These are phyloP conservation scores for Mycena haematopus DNA, from an alignment of 768 basidiomycete species.

Conservation along the genomic window DNA sequence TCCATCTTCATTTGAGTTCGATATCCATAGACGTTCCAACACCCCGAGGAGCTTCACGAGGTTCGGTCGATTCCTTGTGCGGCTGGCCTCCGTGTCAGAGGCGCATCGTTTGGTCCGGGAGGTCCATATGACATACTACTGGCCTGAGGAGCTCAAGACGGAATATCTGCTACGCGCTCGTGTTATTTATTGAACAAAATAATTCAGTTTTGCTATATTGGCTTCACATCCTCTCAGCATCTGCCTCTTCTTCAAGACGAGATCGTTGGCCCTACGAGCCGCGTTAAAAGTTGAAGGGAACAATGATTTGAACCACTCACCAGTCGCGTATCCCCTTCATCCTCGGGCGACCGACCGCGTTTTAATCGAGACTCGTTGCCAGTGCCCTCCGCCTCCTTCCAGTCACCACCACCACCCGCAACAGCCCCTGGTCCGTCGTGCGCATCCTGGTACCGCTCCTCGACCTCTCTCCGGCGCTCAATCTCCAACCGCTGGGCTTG, in stretches of 20 bases:
- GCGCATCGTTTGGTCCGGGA: slow-evolving; percentile 72
- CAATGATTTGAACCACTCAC: slow-evolving; percentile 45
- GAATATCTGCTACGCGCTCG: slow-evolving; percentile 46
- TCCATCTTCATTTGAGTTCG: slow-evolving; percentile 1
- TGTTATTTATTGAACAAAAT: slow-evolving; percentile 31
- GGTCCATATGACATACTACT: slow-evolving; percentile 63
- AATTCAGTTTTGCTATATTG: slow-evolving; percentile 1
- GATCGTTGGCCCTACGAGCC: slow-evolving; percentile 58
- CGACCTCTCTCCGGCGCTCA: slow-evolving; percentile 80
- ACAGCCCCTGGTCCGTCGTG: slow-evolving; percentile 82
- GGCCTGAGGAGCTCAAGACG: slow-evolving; percentile 41
- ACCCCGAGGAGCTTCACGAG: slow-evolving; percentile 47
- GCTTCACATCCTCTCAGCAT: slow-evolving; percentile 72
- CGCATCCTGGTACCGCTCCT: slow-evolving; percentile 85
- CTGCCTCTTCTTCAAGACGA: slow-evolving; percentile 69
- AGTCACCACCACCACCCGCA: slow-evolving; percentile 85
- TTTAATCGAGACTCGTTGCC: slow-evolving; percentile 56
- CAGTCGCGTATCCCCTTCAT: slow-evolving; percentile 69
- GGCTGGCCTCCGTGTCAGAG: slow-evolving; percentile 62
- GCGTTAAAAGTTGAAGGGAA: slow-evolving; percentile 10
- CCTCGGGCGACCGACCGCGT: slow-evolving; percentile 78
- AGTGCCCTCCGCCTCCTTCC: slow-evolving; percentile 69
- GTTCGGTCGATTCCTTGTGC: slow-evolving; percentile 61
- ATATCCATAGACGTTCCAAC: not conserved
- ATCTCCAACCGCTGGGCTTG: slow-evolving; percentile 78